A percentile compares a stretch with the other conserved stretches of the same genome.
Conservation (phyloP, 306 rosid genomes). For the Canavalia gladiata region DNA sequence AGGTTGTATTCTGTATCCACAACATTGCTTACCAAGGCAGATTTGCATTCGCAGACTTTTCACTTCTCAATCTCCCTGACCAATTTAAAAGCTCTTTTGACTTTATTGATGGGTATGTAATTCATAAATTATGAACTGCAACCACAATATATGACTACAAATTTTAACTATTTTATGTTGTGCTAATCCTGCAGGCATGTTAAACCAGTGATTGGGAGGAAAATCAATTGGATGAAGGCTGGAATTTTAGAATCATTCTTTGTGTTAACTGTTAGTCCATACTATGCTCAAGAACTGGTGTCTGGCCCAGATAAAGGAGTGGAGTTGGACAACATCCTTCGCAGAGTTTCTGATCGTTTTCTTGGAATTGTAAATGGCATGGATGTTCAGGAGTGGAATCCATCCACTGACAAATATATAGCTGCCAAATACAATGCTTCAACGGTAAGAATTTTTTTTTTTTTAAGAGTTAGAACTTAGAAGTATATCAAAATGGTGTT, state of each 20-base stretch:
- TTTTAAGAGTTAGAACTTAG: neutral
- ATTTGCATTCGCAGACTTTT: constrained; percentile 64
- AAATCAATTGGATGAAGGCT: constrained; percentile 87
- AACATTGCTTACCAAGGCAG: constrained; percentile 92
- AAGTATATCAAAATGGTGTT: constrained; percentile 21
- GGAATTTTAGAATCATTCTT: constrained; percentile 67
- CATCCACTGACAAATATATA: constrained; percentile 71
- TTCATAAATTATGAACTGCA: neutral
- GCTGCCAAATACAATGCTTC: constrained; percentile 63
- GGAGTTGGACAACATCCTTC: constrained; percentile 71
- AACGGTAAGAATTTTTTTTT: constrained; percentile 55
- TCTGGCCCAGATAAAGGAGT: constrained; percentile 73
- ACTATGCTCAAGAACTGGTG: constrained; percentile 74
- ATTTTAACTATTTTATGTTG: constrained; percentile 17
- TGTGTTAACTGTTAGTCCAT: constrained; percentile 82
- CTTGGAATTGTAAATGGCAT: constrained; percentile 83
- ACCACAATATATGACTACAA: neutral
- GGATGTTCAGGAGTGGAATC: constrained; percentile 96
- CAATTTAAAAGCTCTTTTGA: constrained; percentile 76
- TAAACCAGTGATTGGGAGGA: constrained; percentile 75
- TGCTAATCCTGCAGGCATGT: constrained; percentile 58
- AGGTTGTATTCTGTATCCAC: constrained; percentile 85
- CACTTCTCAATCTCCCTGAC: constrained; percentile 72
- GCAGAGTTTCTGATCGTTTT: constrained; percentile 46
- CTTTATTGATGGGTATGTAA: constrained; percentile 79